Evolutionary conservation across 2,329 filamentous ascomycete species (phyloP).

Genomic region (Keithomyces neogunnii): DNA sequence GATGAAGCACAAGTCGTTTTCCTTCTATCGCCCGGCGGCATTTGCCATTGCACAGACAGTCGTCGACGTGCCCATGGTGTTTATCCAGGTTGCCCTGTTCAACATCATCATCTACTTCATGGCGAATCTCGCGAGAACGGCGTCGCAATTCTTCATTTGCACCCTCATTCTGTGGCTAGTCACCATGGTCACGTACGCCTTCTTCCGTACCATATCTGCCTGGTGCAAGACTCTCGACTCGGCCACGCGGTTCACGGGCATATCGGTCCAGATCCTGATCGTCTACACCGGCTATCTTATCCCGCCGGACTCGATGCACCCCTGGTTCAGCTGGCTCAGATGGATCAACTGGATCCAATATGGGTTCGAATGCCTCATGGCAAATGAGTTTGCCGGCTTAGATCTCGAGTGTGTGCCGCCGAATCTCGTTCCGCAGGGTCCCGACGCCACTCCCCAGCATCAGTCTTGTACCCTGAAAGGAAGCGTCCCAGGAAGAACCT

Average conservation of each 20-base stretch:
- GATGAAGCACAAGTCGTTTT: slow-evolving; percentile 49
- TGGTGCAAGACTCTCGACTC: slow-evolving; percentile 47
- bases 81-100: slow-evolving; percentile 52
- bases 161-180: slow-evolving; percentile 33
- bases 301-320: slow-evolving; percentile 50
- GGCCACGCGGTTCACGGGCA: slow-evolving; percentile 48
- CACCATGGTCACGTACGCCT: slow-evolving; percentile 42
- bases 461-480: slow-evolving; percentile 54
- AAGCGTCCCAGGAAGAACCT: slow-evolving; percentile 36
- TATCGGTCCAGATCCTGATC: slow-evolving; percentile 40
- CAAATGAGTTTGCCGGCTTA: slow-evolving; percentile 61
- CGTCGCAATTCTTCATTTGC: slow-evolving; percentile 52
- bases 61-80: slow-evolving; percentile 45
- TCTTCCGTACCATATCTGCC: slow-evolving; percentile 49
- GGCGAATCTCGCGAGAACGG: slow-evolving; percentile 44
- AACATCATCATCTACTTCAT: slow-evolving; percentile 55
- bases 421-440: slow-evolving; percentile 43
- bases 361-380: slow-evolving; percentile 57
- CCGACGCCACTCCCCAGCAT: slow-evolving; percentile 33
- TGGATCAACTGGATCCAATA: slow-evolving; percentile 63
- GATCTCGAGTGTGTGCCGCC: slow-evolving; percentile 38
- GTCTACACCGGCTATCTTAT: slow-evolving; percentile 60
- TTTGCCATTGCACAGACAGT: slow-evolving; percentile 50
- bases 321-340: slow-evolving; percentile 55
- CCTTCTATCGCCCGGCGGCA: slow-evolving; percentile 48